Evolutionary conservation across 1,139 yeast genomes (phyloP), one percentile per base, ranked within the genome.

Genomic region (Sugiyamaella grinbergsii): DNA sequence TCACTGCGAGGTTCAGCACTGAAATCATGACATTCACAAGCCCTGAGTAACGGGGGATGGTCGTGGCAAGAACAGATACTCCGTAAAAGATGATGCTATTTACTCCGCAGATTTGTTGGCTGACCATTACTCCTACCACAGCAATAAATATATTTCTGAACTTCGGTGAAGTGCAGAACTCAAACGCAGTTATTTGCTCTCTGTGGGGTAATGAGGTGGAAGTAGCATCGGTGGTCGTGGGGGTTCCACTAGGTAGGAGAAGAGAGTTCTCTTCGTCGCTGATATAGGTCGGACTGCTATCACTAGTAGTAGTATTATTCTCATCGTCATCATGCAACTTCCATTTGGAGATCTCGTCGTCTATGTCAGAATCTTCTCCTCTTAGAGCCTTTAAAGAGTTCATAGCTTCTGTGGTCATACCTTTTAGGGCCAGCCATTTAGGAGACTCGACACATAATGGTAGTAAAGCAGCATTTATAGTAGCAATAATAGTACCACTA

Each of bases 41-140:
- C 7, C 86, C 78, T 2, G 96, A 85, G 52, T 80, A 75, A 18
- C 77, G 71, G 2, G 97, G 96, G 59, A 87, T 77, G 2, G 85
- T 73, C 5, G 80, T 73, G 16, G 84, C 76, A 50, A 93, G 74
- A 3, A 91, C 86, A 5, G 88, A 80, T 3, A 90, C 96, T 3
- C 98, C 98, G 66, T 91, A 93, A 66, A 91, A 89, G 22, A 91
- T 81, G 55, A 93, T 89, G 1, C 96, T 82, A 68, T 93, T 93
- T 64, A 93, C 87, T 23, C 98, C 98, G 60, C 91, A 83, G 56
- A 91, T 80, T 66, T 93, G 98, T 69, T 93, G 98, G 24, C 91
- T 83, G n/a, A 83, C 72, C 75, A 91, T 79, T 26, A 89, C 77
- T 2, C 87, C 82, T 0, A 90, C 80, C 3, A 91, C 85, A 0